phyloP scores from a whole-genome alignment of 2,329 filamentous ascomycete genomes.

The Penicillium polonicum region DNA sequence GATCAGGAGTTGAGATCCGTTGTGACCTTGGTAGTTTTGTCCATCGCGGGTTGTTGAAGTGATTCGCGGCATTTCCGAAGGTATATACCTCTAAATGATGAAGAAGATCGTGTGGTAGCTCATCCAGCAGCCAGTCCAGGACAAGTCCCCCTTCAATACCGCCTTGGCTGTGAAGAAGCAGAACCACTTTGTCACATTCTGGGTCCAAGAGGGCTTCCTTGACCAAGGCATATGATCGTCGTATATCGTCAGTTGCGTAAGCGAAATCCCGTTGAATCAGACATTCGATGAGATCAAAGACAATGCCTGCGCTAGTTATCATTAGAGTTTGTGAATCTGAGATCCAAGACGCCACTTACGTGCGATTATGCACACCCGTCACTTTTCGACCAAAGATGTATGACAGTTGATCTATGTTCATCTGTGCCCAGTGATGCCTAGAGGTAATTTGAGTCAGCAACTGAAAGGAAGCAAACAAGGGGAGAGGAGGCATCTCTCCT shows the following conservation, averaged over 20 bases:
- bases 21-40: slow-evolving; percentile 41
- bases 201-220: slow-evolving; percentile 64
- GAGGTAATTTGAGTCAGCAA: slow-evolving; percentile 7
- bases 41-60: slow-evolving; percentile 72
- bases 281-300: slow-evolving; percentile 77
- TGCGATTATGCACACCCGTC: slow-evolving; percentile 72
- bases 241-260: slow-evolving; percentile 68
- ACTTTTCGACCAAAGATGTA: slow-evolving; percentile 70
- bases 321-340: not conserved
- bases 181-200: slow-evolving; percentile 64
- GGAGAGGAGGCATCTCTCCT: slow-evolving; percentile 35
- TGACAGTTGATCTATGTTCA: slow-evolving; percentile 68
- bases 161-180: slow-evolving; percentile 76
- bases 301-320: slow-evolving; percentile 53
- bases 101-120: slow-evolving; percentile 65
- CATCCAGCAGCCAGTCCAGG: slow-evolving; percentile 73
- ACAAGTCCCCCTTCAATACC: slow-evolving; percentile 71
- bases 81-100: slow-evolving; percentile 71
- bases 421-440: slow-evolving; percentile 59
- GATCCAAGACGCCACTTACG: slow-evolving; percentile 40
- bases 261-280: slow-evolving; percentile 72
- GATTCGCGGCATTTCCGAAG: slow-evolving; percentile 75
- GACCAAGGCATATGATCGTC: slow-evolving; percentile 58
- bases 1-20: slow-evolving; percentile 15
- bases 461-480: slow-evolving; percentile 27